These are phyloP conservation scores for Diaporthe vexans DNA, from an alignment of 2,329 filamentous ascomycete genomes.

Conservation along the genomic window DNA sequence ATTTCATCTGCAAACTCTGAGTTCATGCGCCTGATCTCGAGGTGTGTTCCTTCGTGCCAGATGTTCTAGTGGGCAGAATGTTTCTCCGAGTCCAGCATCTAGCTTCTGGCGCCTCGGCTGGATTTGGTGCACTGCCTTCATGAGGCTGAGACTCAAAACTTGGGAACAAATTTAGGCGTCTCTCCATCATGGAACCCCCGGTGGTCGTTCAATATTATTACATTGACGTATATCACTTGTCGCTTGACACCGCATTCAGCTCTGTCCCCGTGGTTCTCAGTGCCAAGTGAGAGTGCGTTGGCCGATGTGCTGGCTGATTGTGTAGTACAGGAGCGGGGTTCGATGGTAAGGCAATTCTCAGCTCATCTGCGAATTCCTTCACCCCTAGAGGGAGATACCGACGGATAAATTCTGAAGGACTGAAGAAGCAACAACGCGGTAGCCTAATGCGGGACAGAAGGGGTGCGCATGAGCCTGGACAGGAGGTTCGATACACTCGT, in stretches of 20 bases:
- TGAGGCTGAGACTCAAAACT: neutral
- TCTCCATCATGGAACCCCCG: neutral
- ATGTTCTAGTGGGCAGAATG: neutral
- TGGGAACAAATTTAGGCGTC: neutral
- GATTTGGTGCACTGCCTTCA: neutral
- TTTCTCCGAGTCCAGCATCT: neutral
- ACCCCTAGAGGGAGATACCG: neutral
- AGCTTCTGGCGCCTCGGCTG: neutral
- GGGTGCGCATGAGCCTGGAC: no score
- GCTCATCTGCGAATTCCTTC: no score
- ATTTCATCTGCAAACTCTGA: neutral
- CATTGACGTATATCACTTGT: neutral
- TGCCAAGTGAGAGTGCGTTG: neutral
- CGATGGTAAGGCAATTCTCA: neutral
- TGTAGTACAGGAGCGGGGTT: slow-evolving; percentile 20
- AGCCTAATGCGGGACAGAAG: neutral
- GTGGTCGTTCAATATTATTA: no score
- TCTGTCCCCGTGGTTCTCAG: neutral
- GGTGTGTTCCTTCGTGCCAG: no score
- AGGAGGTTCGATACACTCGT: neutral
- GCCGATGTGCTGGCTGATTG: neutral
- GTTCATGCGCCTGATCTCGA: no score
- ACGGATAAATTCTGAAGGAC: no score
- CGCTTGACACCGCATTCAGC: neutral
- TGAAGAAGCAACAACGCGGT: no score